phyloP scores from a whole-genome alignment of 352 stramenopile species.

The Globisporangium acanthophoron region DNA sequence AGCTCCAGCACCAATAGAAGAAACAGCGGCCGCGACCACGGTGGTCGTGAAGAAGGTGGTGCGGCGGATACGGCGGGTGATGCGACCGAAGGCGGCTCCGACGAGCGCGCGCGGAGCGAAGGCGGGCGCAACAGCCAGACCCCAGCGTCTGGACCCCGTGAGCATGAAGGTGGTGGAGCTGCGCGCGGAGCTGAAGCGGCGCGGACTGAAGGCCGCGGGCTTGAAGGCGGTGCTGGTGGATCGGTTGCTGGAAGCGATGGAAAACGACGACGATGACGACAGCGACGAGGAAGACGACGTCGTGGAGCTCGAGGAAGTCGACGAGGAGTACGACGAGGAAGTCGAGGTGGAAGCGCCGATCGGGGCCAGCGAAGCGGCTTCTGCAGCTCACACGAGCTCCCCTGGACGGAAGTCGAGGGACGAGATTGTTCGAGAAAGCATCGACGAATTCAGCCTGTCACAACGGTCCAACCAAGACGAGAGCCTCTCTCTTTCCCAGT shows the following conservation, averaged over 20 bases:
- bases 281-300: slow-evolving; percentile 20
- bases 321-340: slow-evolving; percentile 20
- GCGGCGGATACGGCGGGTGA: slow-evolving; percentile 34
- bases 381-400: background rate
- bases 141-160: slow-evolving; percentile 18
- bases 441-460: slow-evolving; percentile 20
- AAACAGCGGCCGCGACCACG: background rate
- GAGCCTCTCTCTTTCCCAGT: background rate
- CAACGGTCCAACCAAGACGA: slow-evolving; percentile 8
- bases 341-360: slow-evolving; percentile 3
- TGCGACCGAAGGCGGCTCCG: slow-evolving; percentile 24
- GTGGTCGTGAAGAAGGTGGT: slow-evolving; percentile 19
- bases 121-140: background rate
- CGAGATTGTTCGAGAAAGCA: slow-evolving; percentile 64
- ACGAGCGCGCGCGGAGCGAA: slow-evolving; percentile 16
- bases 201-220: slow-evolving; percentile 42
- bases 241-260: slow-evolving; percentile 42
- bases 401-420: background rate
- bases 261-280: slow-evolving; percentile 35
- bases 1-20: background rate
- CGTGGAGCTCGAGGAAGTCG: slow-evolving; percentile 19
- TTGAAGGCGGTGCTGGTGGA: slow-evolving; percentile 46
- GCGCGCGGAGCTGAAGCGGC: slow-evolving; percentile 48
- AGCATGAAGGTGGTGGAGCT: slow-evolving; percentile 49
- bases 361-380: no score